Evolutionary conservation across 2,329 filamentous ascomycete species (phyloP), one percentile per base, ranked within the genome.

Genomic region (Herpotrichia juniperi): DNA sequence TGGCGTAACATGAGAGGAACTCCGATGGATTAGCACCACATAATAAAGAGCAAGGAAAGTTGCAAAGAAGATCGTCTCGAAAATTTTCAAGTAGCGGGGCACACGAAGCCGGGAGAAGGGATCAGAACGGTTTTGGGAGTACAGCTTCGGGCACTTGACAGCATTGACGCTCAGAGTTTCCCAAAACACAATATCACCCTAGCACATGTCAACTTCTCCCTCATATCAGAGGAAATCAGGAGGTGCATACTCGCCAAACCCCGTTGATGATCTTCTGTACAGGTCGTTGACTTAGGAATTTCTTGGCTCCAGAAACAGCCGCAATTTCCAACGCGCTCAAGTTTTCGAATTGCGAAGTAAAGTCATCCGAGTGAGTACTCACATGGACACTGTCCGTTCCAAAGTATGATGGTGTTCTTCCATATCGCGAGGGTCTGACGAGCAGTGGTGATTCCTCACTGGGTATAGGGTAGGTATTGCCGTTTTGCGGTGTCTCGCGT

Each of bases 261-360:
- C 89, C 89, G 40, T 89, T 88, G 56, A 96, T 85, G 59, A 96
- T 89, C 64, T 88, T 89, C 68, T 96, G 91, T 10, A 96, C 88
- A 2, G 90, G 84, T 53, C 83, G 82, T 71, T 96, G 91, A 66
- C 87, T 88, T 30, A 96, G 81, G 61, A 96, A 96, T 40, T 89
- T 89, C 76, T 96, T 96, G 25, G 90, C 90, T 52, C 90, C 83
- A 11, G 88, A 88, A 17, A 96, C 86, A 40, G 88, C 87, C 22
- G 91, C 91, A 64, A 96, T 93, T 69, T 96, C 91, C 14, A 97
- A 80, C 1, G 91, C 91, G 69, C 94, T 96, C 42, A 96, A 80
- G 16, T 88, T 87, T 30, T 86, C 85, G 69, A 96, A 96, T 1
- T 87, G 83, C 0, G 84, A 82, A 0, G 88, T 89, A 24, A 89